Evolutionary conservation across 345 rosid genomes (phyloP).

Genomic region (Nasturtium officinale): DNA sequence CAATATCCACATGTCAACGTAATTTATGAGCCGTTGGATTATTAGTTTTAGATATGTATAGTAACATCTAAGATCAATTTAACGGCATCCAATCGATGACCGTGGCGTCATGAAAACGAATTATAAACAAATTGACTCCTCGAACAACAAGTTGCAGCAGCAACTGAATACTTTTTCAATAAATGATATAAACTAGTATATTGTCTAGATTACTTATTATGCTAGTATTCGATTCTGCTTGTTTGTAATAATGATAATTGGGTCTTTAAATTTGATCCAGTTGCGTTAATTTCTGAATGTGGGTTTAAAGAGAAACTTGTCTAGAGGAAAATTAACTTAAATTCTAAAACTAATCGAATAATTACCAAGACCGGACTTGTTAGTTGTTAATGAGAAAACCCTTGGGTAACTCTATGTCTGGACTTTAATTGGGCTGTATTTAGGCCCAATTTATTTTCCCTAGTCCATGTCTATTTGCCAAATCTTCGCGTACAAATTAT

Average conservation of each 20-base stretch:
- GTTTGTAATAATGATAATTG: too few relatives aligned
- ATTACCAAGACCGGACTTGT: too few relatives aligned
- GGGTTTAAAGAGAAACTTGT: too few relatives aligned
- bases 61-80: not conserved
- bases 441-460: conserved; percentile 12
- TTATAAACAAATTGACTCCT: not conserved
- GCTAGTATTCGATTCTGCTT: too few relatives aligned
- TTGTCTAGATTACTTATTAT: too few relatives aligned
- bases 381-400: too few relatives aligned
- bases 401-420: not conserved
- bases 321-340: too few relatives aligned
- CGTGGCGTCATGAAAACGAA: not conserved
- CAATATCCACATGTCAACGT: not conserved
- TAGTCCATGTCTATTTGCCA: not conserved
- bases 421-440: not conserved
- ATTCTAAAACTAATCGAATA: too few relatives aligned
- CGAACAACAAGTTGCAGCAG: not conserved
- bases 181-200: not conserved
- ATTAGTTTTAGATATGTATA: not conserved
- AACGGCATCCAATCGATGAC: not conserved
- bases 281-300: too few relatives aligned
- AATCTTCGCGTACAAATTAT: not conserved
- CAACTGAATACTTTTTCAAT: not conserved
- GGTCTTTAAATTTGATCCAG: too few relatives aligned
- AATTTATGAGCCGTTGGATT: conserved; percentile 27